phyloP scores from a whole-genome alignment of 2,329 filamentous ascomycete genomes.

The Cryphonectria nitschkei region DNA sequence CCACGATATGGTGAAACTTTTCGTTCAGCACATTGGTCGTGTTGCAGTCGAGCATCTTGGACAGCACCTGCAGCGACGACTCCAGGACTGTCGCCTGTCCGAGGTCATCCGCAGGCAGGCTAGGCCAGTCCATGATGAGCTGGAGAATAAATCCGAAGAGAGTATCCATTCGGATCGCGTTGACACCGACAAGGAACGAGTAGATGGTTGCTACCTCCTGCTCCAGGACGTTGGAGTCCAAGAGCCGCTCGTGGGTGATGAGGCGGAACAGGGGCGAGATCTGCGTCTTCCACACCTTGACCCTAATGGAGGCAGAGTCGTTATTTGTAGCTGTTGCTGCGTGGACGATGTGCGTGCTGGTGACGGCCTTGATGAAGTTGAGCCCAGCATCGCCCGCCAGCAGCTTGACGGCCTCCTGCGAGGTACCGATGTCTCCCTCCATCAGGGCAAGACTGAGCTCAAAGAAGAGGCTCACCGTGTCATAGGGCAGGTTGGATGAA shows the following conservation, averaged over 20 bases:
- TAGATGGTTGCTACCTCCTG: conserved; percentile 41
- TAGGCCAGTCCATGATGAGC: background rate
- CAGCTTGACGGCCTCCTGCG: conserved; percentile 34
- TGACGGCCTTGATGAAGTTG: conserved; percentile 18
- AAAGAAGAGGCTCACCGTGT: conserved; percentile 33
- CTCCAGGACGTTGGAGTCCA: conserved; percentile 45
- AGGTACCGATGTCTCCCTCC: conserved; percentile 37
- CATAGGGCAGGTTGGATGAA: background rate
- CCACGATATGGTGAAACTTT: conserved; percentile 4
- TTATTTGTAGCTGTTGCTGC: background rate
- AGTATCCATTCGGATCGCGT: conserved; percentile 35
- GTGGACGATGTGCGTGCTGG: background rate
- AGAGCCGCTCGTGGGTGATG: conserved; percentile 40
- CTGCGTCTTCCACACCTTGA: conserved; percentile 23
- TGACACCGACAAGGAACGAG: conserved; percentile 42
- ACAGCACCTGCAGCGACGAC: conserved; percentile 28
- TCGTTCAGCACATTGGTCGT: conserved; percentile 30
- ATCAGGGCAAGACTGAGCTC: conserved; percentile 37
- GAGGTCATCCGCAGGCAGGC: conserved; percentile 17
- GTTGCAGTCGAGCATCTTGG: conserved; percentile 31
- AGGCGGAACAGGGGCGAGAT: conserved; percentile 41
- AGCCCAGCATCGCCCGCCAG: conserved; percentile 29
- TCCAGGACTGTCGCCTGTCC: conserved; percentile 24
- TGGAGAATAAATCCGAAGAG: conserved; percentile 39
- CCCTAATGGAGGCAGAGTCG: background rate